Evolutionary conservation across 805 yeast genomes (phyloP), one percentile per base, ranked within the genome.

Genomic region (Kazachstania bromeliacearum): DNA sequence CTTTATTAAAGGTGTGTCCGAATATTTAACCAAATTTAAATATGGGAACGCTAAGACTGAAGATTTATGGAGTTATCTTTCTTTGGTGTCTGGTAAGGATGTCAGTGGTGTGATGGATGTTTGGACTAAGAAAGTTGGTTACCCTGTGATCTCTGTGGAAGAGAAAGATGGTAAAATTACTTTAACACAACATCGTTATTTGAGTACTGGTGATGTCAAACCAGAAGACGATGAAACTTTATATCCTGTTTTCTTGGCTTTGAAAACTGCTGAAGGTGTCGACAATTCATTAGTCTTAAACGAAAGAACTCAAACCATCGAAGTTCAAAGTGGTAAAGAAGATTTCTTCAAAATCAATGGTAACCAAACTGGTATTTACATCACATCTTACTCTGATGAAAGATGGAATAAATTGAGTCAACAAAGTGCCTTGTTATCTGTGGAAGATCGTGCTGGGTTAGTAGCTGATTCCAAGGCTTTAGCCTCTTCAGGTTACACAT

Each of bases 121-220:
- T 41, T 83, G 94, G 94, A 82, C 87, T 39, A 75, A 75, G 50
- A 73, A 79, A 51, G 73, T 80, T 41, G 94, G 94, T 6, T 83
- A 68, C 66, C 94, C 94, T 18, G 75, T 83, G 12, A 63, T 84
- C 34, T 62, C 72, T 23, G 88, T 82, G 26, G 66, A 70, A 34
- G 88, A 79, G 60, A 64, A 66, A 34, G 66, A 66, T 16, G 62
- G 67, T 34, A 64, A 67, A 34, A 59, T 81, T 36, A 67, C 66
- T 15, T 66, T 83, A 34, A 71, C 75, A 36, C 94, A 83, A 62
- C 69, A 79, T 61, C 73, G 94, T 53, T 83, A 73, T 64, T 70
- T 83, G 44, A 70, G 79, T 27, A 77, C 89, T 28, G 87, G 82
- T 37, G 92, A 82, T 57, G 88, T 77, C 34, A 77, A 70, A 53